A percentile compares a stretch with the other conserved stretches of the same genome.
Conservation (phyloP, 2,329 filamentous ascomycete genomes). For the Neoascochyta sp. region DNA sequence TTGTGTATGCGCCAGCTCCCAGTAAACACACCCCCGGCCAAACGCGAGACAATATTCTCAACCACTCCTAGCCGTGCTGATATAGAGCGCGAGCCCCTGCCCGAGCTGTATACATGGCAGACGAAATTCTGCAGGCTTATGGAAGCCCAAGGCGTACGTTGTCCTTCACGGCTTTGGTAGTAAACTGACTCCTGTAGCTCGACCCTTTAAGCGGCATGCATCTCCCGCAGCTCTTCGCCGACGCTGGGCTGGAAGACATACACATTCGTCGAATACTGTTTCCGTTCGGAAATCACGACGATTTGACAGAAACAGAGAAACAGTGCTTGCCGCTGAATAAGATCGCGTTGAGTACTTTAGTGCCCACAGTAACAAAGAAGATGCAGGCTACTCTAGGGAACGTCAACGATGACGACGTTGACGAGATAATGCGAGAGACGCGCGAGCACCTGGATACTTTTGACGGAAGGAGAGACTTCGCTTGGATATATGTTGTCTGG, state of each 20-base stretch:
- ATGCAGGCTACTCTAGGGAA: neutral
- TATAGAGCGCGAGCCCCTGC: no score
- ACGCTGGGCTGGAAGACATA: slow-evolving; percentile 4
- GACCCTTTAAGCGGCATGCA: no score
- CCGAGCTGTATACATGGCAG: no score
- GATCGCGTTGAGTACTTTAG: neutral
- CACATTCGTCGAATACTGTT: slow-evolving; percentile 4
- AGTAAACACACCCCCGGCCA: no score
- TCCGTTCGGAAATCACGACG: slow-evolving; percentile 3
- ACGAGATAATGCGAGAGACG: slow-evolving; percentile 1
- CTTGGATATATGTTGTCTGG: slow-evolving; percentile 8
- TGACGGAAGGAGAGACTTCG: slow-evolving; percentile 1
- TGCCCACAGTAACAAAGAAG: slow-evolving; percentile 1
- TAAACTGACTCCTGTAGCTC: no score
- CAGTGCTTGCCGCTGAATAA: neutral
- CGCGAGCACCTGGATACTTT: slow-evolving; percentile 1
- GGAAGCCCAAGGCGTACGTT: no score
- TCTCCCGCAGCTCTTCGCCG: slow-evolving; percentile 1
- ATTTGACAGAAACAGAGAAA: slow-evolving; percentile 2
- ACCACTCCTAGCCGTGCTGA: no score
- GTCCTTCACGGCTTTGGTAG: no score
- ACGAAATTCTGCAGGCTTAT: no score
- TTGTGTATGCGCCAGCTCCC: no score
- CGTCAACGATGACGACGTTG: neutral
- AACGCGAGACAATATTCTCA: no score